A percentile compares a stretch with the other conserved stretches of the same genome.
These are phyloP conservation scores for Melocanna baccifera DNA, from an alignment of 176 grass and related monocot genomes.

Conservation along the genomic window DNA sequence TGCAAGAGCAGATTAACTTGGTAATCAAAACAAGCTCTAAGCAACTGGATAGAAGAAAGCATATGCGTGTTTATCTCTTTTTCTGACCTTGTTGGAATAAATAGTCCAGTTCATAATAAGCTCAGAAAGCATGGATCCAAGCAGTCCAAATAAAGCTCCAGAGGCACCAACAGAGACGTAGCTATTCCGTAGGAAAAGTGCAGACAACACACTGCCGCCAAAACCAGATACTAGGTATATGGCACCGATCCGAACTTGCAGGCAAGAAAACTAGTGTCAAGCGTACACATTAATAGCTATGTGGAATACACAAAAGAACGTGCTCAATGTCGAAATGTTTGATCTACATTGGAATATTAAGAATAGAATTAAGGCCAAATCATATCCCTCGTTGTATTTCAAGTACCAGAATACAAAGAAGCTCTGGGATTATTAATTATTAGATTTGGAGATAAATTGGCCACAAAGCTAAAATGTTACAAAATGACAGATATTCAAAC, in stretches of 20 bases:
- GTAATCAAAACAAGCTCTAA: conserved; percentile 17
- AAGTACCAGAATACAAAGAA: neutral
- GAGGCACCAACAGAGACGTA: conserved; percentile 77
- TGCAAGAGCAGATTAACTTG: conserved; percentile 32
- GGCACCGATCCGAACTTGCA: conserved; percentile 74
- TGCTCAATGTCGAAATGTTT: neutral
- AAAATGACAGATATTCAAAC: neutral
- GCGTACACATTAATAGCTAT: neutral
- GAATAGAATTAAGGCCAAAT: neutral
- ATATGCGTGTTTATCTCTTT: neutral
- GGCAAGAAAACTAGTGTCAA: conserved; percentile 22
- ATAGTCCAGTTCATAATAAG: conserved; percentile 96
- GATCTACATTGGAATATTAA: neutral
- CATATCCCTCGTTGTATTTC: neutral
- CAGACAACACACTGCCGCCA: conserved; percentile 76
- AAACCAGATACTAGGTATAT: conserved; percentile 85
- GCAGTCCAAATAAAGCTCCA: conserved; percentile 89
- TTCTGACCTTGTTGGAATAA: conserved; percentile 84
- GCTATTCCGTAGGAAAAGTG: conserved; percentile 64
- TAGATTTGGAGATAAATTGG: neutral
- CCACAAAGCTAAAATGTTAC: neutral
- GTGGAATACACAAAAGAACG: neutral
- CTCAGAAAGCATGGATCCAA: conserved; percentile 98
- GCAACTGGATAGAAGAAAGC: neutral
- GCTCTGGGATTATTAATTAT: neutral